phyloP scores from a whole-genome alignment of 306 rosid genomes.

The Lotus japonicus region DNA sequence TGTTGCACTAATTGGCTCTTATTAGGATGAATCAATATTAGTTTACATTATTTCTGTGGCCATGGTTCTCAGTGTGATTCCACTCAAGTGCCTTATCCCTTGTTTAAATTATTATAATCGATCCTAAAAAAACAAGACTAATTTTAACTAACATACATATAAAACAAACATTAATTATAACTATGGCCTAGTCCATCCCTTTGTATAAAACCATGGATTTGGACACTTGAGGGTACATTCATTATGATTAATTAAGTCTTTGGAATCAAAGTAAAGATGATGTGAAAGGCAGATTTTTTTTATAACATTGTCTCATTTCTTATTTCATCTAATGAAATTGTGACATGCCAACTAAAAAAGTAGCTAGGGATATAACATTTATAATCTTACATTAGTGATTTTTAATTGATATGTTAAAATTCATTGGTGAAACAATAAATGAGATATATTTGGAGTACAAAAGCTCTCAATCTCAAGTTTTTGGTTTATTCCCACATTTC shows the following conservation, averaged over 20 bases:
- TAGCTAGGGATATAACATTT: no score
- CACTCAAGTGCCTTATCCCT: conserved; percentile 34
- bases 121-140: not conserved
- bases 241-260: not conserved
- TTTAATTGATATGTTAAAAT: no score
- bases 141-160: not conserved
- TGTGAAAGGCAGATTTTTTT: conserved; percentile 13
- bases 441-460: no score
- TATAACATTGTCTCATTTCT: no score
- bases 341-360: no score
- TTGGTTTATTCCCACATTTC: conserved; percentile 25
- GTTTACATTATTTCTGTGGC: not conserved
- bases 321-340: no score
- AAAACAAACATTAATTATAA: not conserved
- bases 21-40: conserved; percentile 1
- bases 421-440: no score
- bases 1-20: not conserved
- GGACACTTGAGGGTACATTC: not conserved
- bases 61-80: not conserved
- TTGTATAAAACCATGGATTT: not conserved
- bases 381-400: no score
- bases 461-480: conserved; percentile 15
- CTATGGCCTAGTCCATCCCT: conserved; percentile 25
- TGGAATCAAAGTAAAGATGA: conserved; percentile 15
- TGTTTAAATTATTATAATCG: conserved; percentile 6